Conservation (phyloP, 768 basidiomycete genomes). For the Tylopilus sp. region DNA sequence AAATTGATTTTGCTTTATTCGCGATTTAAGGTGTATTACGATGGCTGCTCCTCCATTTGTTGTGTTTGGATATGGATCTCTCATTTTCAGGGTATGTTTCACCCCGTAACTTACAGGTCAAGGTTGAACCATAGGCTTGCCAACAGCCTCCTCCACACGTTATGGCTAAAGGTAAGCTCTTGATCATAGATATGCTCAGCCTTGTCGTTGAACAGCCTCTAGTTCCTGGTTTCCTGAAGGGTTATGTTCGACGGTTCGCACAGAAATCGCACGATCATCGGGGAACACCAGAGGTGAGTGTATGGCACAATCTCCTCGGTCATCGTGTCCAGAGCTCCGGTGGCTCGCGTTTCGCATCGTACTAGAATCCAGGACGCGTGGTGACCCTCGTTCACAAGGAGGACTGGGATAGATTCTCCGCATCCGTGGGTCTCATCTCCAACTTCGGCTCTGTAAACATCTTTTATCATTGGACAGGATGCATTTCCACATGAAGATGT, state of each 20-base stretch:
- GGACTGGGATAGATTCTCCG: slow-evolving; percentile 80
- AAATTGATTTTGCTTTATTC: too few relatives aligned
- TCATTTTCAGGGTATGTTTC: slow-evolving; percentile 74
- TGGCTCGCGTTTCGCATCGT: not conserved
- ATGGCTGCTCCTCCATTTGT: slow-evolving; percentile 45
- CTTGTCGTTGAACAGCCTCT: not conserved
- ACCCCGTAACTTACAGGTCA: not conserved
- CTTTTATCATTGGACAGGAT: slow-evolving; percentile 17
- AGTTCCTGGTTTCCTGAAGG: slow-evolving; percentile 85
- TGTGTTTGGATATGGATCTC: slow-evolving; percentile 90
- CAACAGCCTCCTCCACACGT: slow-evolving; percentile 80
- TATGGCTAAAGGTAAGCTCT: slow-evolving; percentile 51
- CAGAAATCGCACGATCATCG: slow-evolving; percentile 92
- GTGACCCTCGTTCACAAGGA: slow-evolving; percentile 86
- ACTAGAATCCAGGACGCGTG: slow-evolving; percentile 78
- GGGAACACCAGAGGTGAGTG: slow-evolving; percentile 74
- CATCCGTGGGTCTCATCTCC: slow-evolving; percentile 43
- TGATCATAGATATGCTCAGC: not conserved
- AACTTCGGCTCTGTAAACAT: not conserved
- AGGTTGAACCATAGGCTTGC: not conserved
- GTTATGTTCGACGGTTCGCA: slow-evolving; percentile 86
- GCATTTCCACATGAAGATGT: slow-evolving; percentile 32
- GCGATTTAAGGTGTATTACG: too few relatives aligned
- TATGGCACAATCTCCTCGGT: not conserved
- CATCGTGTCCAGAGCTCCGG: not conserved